Evolutionary conservation across 108 stramenopile genomes (phyloP).

Genomic region (Nitzschia putrida): DNA sequence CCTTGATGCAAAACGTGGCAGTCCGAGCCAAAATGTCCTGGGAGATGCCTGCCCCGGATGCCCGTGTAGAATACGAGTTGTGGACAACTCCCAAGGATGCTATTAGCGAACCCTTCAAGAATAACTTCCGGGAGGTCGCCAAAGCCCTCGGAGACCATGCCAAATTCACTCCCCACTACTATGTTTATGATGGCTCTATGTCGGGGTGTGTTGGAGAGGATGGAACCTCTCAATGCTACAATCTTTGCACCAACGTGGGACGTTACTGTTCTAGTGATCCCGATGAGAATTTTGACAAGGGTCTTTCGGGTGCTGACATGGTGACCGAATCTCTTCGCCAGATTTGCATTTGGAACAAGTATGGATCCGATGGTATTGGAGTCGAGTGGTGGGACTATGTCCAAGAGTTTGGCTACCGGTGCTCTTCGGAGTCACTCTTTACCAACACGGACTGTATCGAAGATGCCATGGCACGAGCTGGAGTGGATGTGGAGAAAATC

Average conservation of each 20-base stretch:
- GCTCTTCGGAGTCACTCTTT: conserved; percentile 32
- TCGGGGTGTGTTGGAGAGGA: conserved; percentile 38
- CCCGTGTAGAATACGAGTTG: conserved; percentile 90
- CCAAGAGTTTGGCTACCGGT: conserved; percentile 46
- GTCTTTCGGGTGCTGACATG: conserved; percentile 62
- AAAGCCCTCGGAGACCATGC: conserved; percentile 73
- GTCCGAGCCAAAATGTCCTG: conserved; percentile 87
- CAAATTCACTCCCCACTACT: conserved; percentile 88
- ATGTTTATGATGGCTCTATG: conserved; percentile 81
- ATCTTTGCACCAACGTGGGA: conserved; percentile 74
- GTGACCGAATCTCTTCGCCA: conserved; percentile 64
- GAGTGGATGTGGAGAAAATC: conserved; percentile 37
- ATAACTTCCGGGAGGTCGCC: conserved; percentile 77
- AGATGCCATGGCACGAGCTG: conserved; percentile 42
- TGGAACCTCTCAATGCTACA: conserved; percentile 52
- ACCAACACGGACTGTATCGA: conserved; percentile 54
- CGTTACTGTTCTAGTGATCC: conserved; percentile 76
- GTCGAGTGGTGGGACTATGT: conserved; percentile 72
- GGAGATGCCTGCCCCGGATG: conserved; percentile 81
- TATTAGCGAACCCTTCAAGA: conserved; percentile 61
- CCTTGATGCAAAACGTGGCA: conserved; percentile 55
- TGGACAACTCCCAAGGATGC: conserved; percentile 87
- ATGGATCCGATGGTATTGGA: conserved; percentile 44
- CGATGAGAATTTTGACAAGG: conserved; percentile 55
- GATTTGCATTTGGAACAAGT: conserved; percentile 61